Base-by-base conservation (phyloP, 495 filamentous ascomycete genomes). In the Neurospora terricola region DNA sequence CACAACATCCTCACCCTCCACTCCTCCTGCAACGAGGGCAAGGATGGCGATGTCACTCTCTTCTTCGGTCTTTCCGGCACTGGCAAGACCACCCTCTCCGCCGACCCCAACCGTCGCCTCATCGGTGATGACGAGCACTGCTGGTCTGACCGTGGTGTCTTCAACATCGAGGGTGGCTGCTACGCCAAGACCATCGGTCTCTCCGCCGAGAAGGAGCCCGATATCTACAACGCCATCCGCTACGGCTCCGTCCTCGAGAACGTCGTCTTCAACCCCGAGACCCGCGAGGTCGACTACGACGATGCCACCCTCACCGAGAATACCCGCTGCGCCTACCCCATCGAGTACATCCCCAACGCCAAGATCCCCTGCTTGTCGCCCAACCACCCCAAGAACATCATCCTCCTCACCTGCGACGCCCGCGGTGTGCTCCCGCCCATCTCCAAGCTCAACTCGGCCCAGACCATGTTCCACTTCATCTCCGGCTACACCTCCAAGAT, bases 391-490 rank as follows among this genome's bases (percentile, higher is more conserved):
- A 89, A 86, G 80, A 99, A 99, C 90, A 98, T 99, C 86, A 92
- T 99, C 78, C 92, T 99, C 75, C 90, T 99, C 75, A 98, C 96
- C 73, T 99, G 96, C 82, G 96, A 99, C 82, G 96, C 96, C 74
- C 92, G 96, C 76, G 96, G 96, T 85, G 96, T 98, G 10, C 91
- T 99, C 38, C 96, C 96, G 54, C 96, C 96, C 48, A 98, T 99
- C 86, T 97, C 94, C 77, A 99, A 98, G 88, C 91, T 99, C 80
- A 91, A 91, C 87, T 89, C 91, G 77, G 92, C 94, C 78, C 96
- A 99, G 85, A 97, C 93, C 80, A 98, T 99, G 94, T 99, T 98
- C 90, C 96, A 99, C 89, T 99, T 99, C 89, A 99, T 99, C 83
- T 96, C 92, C 23, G 96, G 96, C 79, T 99, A 99, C 88, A 99